Evolutionary conservation across 257 asterid species (phyloP), one percentile per base, ranked within the genome.

Genomic region (Jaltomata sinuosa): DNA sequence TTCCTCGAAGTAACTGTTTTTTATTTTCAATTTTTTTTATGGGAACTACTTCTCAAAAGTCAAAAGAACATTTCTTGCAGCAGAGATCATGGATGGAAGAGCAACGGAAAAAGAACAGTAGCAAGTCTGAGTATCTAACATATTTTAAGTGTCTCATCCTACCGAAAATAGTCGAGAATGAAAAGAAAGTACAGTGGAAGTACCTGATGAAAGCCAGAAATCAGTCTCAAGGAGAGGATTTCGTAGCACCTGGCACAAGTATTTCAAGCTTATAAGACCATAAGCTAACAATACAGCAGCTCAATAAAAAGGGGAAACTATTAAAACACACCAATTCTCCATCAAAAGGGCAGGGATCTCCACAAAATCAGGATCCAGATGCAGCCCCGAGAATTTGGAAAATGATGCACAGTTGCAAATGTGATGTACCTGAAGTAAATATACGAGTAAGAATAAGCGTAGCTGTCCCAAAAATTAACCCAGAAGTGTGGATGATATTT

Each of bases 171-270:
- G 22, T 72, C 31, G 15, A 42, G 4, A 18, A 42, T 64, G 45
- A 14, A 62, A 18, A 59, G 59, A 38, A 47, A 78, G 61, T 61
- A 34, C 31, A 62, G 77, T 62, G 65, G 29, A 61, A 19, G 53
- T 21, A 96, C 99, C 98, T 95, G 94, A 88, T 97, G 92, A 86
- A 94, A 97, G 82, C 99, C 98, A 80, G 99, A 97, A 84, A 97
- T 91, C 91, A 97, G 85, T 85, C 90, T 92, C 71, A 97, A 93
- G 64, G 93, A 90, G 89, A 84, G 88, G 85, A 87, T 91, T 83
- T 95, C 98, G 5, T 90, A 97, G 90, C 99, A 97, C 98, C 99
- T 96, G 80, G 52, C 74, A 85, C 82, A 84, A 86, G 65, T 38
- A 52, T 79, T 86, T 27, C 77, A 54, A 83, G 18, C 79, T 84